phyloP scores from a whole-genome alignment of 768 basidiomycete species.

The Dentipellis fragilis region DNA sequence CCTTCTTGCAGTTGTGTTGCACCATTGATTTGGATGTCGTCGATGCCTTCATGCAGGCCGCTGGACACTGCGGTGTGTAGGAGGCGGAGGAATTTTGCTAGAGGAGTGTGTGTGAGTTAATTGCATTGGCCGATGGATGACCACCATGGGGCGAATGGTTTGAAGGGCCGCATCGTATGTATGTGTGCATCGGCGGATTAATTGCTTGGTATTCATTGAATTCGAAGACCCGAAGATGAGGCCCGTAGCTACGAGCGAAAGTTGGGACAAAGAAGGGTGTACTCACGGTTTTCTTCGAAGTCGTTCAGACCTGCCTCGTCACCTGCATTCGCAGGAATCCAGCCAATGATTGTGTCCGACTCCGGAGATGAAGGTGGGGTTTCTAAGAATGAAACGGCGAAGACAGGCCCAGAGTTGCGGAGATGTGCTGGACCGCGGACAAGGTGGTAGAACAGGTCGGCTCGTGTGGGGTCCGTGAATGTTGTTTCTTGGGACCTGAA shows the following conservation, averaged over 20 bases:
- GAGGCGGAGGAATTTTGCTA: slow-evolving; percentile 50
- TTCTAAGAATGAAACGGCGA: slow-evolving; percentile 11
- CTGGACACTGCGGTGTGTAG: slow-evolving; percentile 49
- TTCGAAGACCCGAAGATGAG: too few species aligned
- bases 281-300: slow-evolving; percentile 64
- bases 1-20: slow-evolving; percentile 58
- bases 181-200: too few species aligned
- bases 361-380: slow-evolving; percentile 5
- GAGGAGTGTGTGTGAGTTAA: not conserved
- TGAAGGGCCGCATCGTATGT: too few species aligned
- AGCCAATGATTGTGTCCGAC: slow-evolving; percentile 11
- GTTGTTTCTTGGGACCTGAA: not conserved
- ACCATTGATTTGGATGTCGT: slow-evolving; percentile 55
- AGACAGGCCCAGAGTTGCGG: slow-evolving; percentile 3
- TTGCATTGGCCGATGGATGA: too few species aligned
- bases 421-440: slow-evolving; percentile 7
- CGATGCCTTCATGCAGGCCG: slow-evolving; percentile 44
- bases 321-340: slow-evolving; percentile 12
- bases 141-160: too few species aligned
- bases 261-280: not conserved
- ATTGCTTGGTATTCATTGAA: too few species aligned
- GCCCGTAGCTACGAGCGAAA: too few species aligned
- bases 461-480: slow-evolving; percentile 11
- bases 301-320: slow-evolving; percentile 53
- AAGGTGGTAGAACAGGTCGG: slow-evolving; percentile 12